Percentiles rank a stretch among this genome's conserved stretches.
These are phyloP conservation scores for Tricholoma bakamatsutake DNA, from an alignment of 768 basidiomycete genomes.

Conservation along the genomic window DNA sequence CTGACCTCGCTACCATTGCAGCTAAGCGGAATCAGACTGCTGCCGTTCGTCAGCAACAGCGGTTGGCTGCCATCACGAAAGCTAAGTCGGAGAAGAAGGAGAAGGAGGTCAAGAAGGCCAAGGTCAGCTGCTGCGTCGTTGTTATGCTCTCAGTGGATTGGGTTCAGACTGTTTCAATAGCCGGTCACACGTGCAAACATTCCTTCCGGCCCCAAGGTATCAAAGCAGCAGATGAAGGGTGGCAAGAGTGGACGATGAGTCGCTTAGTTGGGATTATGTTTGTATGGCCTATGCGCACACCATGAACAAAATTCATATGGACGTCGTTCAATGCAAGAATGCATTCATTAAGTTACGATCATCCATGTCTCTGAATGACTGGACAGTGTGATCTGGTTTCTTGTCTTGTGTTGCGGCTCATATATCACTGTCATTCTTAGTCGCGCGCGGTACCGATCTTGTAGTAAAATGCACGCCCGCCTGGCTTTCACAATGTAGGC, in stretches of 20 bases:
- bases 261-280: constrained; percentile 16
- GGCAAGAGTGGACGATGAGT: constrained; percentile 69
- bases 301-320: constrained; percentile 20
- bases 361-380: background rate
- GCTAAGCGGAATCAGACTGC: constrained; percentile 92
- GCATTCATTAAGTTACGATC: background rate
- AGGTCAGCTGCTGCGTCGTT: constrained; percentile 43
- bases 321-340: too few relatives aligned
- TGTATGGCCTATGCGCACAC: constrained; percentile 21
- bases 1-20: constrained; percentile 85
- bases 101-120: constrained; percentile 87
- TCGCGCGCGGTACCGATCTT: too few relatives aligned
- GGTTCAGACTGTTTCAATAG: constrained; percentile 26
- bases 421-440: background rate
- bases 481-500: too few relatives aligned
- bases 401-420: background rate
- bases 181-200: constrained; percentile 46
- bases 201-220: constrained; percentile 72
- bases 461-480: too few relatives aligned
- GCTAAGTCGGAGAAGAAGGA: constrained; percentile 97
- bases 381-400: background rate
- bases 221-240: constrained; percentile 97
- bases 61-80: constrained; percentile 83
- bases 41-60: constrained; percentile 73
- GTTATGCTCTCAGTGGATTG: constrained; percentile 1